These are phyloP conservation scores for Blastosporella zonata DNA, from an alignment of 1,284 basidiomycete species.

Conservation along the genomic window DNA sequence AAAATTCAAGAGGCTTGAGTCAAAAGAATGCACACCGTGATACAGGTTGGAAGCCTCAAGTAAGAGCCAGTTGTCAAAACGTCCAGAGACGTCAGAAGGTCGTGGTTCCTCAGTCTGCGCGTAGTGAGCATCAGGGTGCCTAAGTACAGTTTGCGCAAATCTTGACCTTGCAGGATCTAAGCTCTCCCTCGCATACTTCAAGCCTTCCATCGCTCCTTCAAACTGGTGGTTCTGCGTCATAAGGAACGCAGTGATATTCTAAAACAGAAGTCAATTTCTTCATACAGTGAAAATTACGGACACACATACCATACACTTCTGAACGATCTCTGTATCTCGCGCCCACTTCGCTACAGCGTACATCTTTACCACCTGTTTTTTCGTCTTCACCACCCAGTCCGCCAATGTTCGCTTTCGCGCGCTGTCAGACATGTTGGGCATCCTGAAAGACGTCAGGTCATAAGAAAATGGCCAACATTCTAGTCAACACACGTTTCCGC, in stretches of 20 bases:
- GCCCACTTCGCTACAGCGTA: constrained; percentile 85
- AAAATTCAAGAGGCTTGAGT: constrained; percentile 1
- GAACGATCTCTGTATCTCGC: constrained; percentile 73
- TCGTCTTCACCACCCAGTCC: constrained; percentile 84
- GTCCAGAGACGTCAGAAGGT: constrained; percentile 85
- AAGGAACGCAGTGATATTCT: constrained; percentile 84
- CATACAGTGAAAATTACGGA: neutral
- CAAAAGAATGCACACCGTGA: constrained; percentile 54
- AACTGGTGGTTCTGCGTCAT: constrained; percentile 84
- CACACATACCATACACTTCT: constrained; percentile 74
- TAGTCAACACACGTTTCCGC: constrained; percentile 73
- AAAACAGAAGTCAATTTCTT: constrained; percentile 1
- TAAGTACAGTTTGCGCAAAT: constrained; percentile 1
- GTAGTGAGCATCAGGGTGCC: neutral
- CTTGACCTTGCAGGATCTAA: constrained; percentile 65
- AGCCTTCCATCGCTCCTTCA: constrained; percentile 60
- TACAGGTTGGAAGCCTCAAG: constrained; percentile 69
- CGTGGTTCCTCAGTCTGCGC: constrained; percentile 79
- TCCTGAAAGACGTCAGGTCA: constrained; percentile 38
- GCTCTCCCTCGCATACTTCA: constrained; percentile 65
- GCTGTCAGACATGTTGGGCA: constrained; percentile 82
- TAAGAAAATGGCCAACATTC: neutral
- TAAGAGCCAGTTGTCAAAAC: constrained; percentile 85
- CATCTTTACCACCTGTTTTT: constrained; percentile 87
- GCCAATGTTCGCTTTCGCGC: constrained; percentile 80